A percentile compares a stretch with the other conserved stretches of the same genome.
Evolutionary conservation across 2,329 filamentous ascomycete species (phyloP).

Genomic region (Fusarium annulatum): DNA sequence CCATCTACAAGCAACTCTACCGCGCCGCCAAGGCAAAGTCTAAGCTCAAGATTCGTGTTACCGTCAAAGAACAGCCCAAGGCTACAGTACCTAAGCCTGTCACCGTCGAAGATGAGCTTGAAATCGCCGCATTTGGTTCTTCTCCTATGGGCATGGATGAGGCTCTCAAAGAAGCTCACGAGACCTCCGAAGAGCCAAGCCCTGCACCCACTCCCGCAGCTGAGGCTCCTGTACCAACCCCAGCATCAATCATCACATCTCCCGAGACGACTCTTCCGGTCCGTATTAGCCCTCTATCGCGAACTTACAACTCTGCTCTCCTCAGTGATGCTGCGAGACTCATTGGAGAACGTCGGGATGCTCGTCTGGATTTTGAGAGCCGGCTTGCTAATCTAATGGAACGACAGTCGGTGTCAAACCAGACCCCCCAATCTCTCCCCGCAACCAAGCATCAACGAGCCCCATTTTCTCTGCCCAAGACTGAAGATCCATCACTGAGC

Average conservation of each 20-base stretch:
- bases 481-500: not conserved
- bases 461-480: conserved; percentile 15
- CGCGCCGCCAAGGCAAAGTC: conserved; percentile 97
- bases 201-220: conserved; percentile 28
- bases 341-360: conserved; percentile 37
- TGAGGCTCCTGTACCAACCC: conserved; percentile 36
- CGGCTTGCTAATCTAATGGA: conserved; percentile 45
- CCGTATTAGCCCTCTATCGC: conserved; percentile 41
- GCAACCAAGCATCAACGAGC: not conserved
- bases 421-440: not conserved
- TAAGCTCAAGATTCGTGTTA: conserved; percentile 90
- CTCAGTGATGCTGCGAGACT: conserved; percentile 45
- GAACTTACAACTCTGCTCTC: conserved; percentile 42
- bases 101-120: conserved; percentile 63
- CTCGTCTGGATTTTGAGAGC: conserved; percentile 44
- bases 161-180: conserved; percentile 27
- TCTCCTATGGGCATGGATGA: conserved; percentile 23
- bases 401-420: conserved; percentile 28
- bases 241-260: conserved; percentile 26
- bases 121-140: conserved; percentile 40
- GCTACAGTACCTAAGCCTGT: conserved; percentile 53
- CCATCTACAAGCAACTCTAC: conserved; percentile 96
- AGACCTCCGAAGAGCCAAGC: conserved; percentile 24
- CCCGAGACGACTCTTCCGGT: conserved; percentile 39
- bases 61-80: conserved; percentile 50